Conservation (phyloP, 2,329 filamentous ascomycete genomes). For the Fusarium oxysporum region DNA sequence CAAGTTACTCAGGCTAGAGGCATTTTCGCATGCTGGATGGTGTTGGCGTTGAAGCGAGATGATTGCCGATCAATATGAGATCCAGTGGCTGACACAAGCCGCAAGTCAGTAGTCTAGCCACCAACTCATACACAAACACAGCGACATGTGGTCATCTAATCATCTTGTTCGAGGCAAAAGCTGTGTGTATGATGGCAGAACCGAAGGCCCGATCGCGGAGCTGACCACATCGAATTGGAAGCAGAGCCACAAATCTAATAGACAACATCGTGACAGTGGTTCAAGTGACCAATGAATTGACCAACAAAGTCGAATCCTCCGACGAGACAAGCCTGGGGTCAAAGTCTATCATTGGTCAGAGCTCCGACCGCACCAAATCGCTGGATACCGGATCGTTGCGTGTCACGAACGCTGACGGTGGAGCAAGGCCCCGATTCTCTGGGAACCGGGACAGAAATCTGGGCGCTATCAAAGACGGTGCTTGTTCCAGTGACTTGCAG, state of each 20-base stretch:
- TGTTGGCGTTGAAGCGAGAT: conserved; percentile 14
- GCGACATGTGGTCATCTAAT: neutral
- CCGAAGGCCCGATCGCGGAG: conserved; percentile 28
- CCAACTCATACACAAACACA: neutral
- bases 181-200: neutral
- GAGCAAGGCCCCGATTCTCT: conserved; percentile 50
- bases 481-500: conserved; percentile 35
- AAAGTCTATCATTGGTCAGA: conserved; percentile 21
- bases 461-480: conserved; percentile 40
- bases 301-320: conserved; percentile 26
- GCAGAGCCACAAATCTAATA: neutral
- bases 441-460: conserved; percentile 46
- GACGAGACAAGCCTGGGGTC: conserved; percentile 30
- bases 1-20: neutral
- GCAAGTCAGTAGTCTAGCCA: neutral
- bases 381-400: conserved; percentile 43
- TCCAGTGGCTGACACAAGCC: conserved; percentile 12
- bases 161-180: neutral
- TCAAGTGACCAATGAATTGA: conserved; percentile 24
- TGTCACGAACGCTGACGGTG: conserved; percentile 46
- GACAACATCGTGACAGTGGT: conserved; percentile 19
- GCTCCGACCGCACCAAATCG: conserved; percentile 36
- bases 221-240: conserved; percentile 13
- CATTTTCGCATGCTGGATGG: conserved; percentile 6
- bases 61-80: conserved; percentile 15